Evolutionary conservation across 257 asterid genomes (phyloP).

Genomic region (Penstemon davidsonii): DNA sequence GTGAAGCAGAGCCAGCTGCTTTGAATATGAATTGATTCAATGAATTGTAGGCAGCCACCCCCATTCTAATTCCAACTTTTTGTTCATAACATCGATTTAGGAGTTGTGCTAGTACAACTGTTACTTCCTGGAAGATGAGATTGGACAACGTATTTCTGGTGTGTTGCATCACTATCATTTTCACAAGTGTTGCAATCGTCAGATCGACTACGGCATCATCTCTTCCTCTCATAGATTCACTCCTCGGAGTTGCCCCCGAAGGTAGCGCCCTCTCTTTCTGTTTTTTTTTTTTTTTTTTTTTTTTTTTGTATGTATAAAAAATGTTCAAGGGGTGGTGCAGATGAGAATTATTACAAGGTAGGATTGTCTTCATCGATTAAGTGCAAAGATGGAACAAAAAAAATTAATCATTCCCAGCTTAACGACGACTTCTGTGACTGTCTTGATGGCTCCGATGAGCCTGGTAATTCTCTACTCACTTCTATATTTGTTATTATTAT

Average conservation of each 20-base stretch:
- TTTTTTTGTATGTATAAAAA: background rate
- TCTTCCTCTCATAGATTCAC: constrained; percentile 27
- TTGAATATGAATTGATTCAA: too few species aligned
- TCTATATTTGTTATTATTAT: background rate
- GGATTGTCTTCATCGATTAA: constrained; percentile 51
- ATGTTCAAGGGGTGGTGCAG: constrained; percentile 42
- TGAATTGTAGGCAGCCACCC: background rate
- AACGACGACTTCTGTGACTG: constrained; percentile 97
- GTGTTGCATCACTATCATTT: constrained; percentile 25
- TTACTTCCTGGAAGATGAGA: constrained; percentile 31
- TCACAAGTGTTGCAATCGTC: constrained; percentile 28
- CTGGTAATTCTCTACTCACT: constrained; percentile 51
- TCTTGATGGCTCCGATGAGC: constrained; percentile 95
- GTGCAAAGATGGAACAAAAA: constrained; percentile 85
- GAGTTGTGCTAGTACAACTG: background rate
- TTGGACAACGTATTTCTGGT: constrained; percentile 28
- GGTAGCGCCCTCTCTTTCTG: constrained; percentile 37
- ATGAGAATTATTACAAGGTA: constrained; percentile 61
- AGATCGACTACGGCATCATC: constrained; percentile 53
- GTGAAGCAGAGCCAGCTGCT: too few species aligned
- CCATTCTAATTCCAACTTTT: background rate
- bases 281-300: background rate
- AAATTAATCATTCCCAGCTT: constrained; percentile 64
- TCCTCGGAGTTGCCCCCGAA: constrained; percentile 69
- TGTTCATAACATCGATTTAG: background rate